Base-by-base conservation (phyloP, 306 rosid species). In the Rubus idaeus region DNA sequence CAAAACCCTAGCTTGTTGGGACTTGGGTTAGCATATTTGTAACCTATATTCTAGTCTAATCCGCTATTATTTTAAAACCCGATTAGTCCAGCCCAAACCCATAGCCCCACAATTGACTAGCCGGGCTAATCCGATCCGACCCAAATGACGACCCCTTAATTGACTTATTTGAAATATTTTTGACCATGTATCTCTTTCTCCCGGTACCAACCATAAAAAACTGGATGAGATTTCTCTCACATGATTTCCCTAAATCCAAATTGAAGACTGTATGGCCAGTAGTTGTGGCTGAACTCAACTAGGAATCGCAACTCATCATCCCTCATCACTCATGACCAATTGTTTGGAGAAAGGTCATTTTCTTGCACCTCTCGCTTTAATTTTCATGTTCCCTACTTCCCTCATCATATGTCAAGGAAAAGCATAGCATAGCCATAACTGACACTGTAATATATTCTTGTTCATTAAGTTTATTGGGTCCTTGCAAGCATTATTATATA, bases 331-430 rank as follows among this genome's bases (percentile, higher is more conserved):
- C 39, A 21, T 10, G 20, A 65, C 40, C 77, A 81, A 83, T 75
- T 50, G 79, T 81, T 82, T 76, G 82, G 84, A 82, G 81, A 81
- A 23, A 67, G 37, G 85, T 86, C 88, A 3, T 76, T 85, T 74
- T 85, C 89, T 63, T 61, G 52, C 51, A 44, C 79, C 81, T 68
- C 41, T 73, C 52, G 30, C 75, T 53, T 47, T 67, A 74, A 56
- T 1, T 75, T 10, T 76, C 26, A 20, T 77, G 78, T 84, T 76
- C 10, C 53, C 35, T 30, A 30, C 35, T 30, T 30, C 35, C 1
- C 78, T 72, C 49, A 44, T 68, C 76, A 79, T 61, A 71, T 23
- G 30, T 17, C 37, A 69, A 3, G 9, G 70, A 8, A 23, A 79
- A 73, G 7, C 6, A 58, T 37, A 49, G 56, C 35, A 49, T 61